Base-by-base conservation (phyloP, 257 asterid species). In the Plantago ovata region DNA sequence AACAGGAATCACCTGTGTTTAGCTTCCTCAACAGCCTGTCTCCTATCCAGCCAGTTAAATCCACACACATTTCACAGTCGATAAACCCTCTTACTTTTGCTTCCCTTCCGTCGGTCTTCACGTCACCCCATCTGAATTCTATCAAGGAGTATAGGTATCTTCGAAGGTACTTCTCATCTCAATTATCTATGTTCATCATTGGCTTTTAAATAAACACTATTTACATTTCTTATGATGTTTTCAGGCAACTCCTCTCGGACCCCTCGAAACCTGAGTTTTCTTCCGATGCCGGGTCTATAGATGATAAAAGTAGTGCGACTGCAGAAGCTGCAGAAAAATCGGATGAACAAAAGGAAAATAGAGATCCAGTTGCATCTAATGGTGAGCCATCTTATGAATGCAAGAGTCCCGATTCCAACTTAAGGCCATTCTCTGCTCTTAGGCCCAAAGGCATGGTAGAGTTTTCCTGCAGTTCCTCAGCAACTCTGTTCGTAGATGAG, bases 1-100 rank as follows among this genome's bases (percentile, higher is more conserved):
- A 75, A 79, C 90, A 92, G 98, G 94, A 88, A 41, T 92, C 96
- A 3, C 98, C 98, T 1, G 77, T 92, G 36, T 85, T 69, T 57
- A 79, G 56, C 55, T 92, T 84, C 62, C 81, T 92, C 61, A 88
- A 88, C 78, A 82, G 43, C 60, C 98, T 92, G 55, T 92, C 98
- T 7, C 98, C 98, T 1, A 88, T 92, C 61, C 76, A 81, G 69
- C 87, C 82, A 2, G 77, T 80, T 15, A 84, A 85, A 75, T 69
- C 96, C 11, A 57, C 41, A 16, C 77, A 74, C 77, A 62, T 78
- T 12, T 57, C 85, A 39, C 98, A 92, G 74, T 56, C 85, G 12
- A 65, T 83, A 54, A 79, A 80, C 63, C 79, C 95, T 21, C 94
- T 88, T 39, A 69, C 71, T 72, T 80, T 83, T 52, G 67, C 83